These are phyloP conservation scores for Coccomyxa sp. DNA, from an alignment of 139 green algal species.

Conservation along the genomic window DNA sequence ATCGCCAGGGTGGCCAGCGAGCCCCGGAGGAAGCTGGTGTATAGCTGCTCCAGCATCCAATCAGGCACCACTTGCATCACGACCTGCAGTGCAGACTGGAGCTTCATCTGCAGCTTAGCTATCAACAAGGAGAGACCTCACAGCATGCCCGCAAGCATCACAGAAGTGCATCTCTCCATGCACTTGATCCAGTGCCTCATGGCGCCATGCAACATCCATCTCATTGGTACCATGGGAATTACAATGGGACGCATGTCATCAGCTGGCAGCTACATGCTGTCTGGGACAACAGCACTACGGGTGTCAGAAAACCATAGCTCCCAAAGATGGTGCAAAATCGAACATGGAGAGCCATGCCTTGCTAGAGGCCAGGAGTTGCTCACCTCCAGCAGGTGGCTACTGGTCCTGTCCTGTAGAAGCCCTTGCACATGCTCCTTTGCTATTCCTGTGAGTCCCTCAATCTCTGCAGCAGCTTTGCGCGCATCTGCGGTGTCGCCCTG, in stretches of 20 bases:
- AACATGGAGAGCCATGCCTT: constrained; percentile 6
- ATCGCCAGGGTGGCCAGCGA: constrained; percentile 33
- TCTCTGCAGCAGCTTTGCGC: constrained; percentile 2
- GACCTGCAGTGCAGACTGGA: constrained; percentile 6
- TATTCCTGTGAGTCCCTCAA: constrained; percentile 10
- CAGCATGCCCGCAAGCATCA: background rate
- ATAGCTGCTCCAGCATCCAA: constrained; percentile 36
- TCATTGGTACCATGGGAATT: background rate
- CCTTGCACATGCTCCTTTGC: constrained; percentile 20
- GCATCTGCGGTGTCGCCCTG: constrained; percentile 22
- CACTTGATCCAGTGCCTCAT: background rate
- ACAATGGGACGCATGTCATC: background rate
- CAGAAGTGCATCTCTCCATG: too few relatives aligned
- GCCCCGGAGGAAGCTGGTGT: constrained; percentile 32
- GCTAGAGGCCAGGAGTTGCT: constrained; percentile 9
- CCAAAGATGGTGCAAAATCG: background rate
- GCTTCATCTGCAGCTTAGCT: background rate
- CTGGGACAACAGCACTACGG: background rate
- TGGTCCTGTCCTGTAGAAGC: constrained; percentile 44
- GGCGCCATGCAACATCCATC: background rate
- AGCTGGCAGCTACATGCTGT: background rate
- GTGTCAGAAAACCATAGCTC: too few relatives aligned
- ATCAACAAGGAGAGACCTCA: background rate
- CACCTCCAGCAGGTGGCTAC: constrained; percentile 59
- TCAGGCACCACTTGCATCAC: constrained; percentile 27